Percentiles rank a stretch among this genome's conserved stretches.
Conservation (phyloP, 2,329 filamentous ascomycete genomes). For the Cladosporium austrohemisphaericum region DNA sequence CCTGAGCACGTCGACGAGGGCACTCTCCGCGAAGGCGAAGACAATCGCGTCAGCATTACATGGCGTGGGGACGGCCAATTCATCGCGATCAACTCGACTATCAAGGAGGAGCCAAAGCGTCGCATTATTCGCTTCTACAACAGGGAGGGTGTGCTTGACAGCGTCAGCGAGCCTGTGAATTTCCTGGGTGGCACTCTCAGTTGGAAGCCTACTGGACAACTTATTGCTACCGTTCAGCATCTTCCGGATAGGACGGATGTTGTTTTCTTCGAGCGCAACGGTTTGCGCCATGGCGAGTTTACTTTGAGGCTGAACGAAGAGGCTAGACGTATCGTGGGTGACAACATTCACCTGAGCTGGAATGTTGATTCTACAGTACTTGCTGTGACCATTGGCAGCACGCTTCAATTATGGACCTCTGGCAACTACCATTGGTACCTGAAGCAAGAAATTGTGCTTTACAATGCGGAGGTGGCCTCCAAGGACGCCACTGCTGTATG, state of each 20-base stretch:
- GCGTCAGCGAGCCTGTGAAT: conserved; percentile 91
- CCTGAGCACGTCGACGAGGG: conserved; percentile 89
- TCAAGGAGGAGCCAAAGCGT: conserved; percentile 63
- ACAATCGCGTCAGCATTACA: conserved; percentile 68
- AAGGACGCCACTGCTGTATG: conserved; percentile 46
- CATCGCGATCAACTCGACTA: conserved; percentile 79
- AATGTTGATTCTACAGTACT: conserved; percentile 89
- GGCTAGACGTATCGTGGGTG: conserved; percentile 53
- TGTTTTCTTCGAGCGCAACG: conserved; percentile 95
- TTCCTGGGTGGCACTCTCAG: conserved; percentile 81
- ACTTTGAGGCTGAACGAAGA: conserved; percentile 65
- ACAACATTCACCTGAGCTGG: conserved; percentile 70
- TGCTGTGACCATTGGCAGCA: conserved; percentile 69
- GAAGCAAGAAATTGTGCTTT: conserved; percentile 71
- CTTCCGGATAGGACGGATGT: conserved; percentile 68
- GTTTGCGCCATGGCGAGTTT: conserved; percentile 94
- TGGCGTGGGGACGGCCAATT: conserved; percentile 95
- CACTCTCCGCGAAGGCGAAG: conserved; percentile 68
- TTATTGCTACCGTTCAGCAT: conserved; percentile 82
- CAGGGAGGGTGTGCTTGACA: conserved; percentile 83
- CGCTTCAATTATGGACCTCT: conserved; percentile 92
- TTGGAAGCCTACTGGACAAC: conserved; percentile 87
- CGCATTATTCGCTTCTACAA: conserved; percentile 87
- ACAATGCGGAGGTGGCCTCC: background rate
- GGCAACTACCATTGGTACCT: conserved; percentile 98